Evolutionary conservation across 78 protist genomes (phyloP), one percentile per base, ranked within the genome.

Genomic region (Parvularia atlantis): DNA sequence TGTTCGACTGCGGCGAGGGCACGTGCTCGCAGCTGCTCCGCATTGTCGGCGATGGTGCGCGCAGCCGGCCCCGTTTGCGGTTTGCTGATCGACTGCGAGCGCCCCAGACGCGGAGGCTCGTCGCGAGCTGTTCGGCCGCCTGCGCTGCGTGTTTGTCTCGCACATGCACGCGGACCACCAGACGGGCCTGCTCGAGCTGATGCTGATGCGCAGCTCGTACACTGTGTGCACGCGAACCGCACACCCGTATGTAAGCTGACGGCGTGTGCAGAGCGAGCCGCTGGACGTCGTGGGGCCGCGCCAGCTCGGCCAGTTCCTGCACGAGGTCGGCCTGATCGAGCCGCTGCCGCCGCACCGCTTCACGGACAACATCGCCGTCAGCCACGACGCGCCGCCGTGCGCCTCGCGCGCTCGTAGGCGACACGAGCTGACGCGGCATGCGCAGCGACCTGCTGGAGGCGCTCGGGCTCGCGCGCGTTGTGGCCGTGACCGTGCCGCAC

Each of bases 91-190:
- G 0, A 9, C 30, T 48, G 20, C 41, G 70, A 19, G 7, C 20
- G 7, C 9, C 14, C 35, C n/a, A 86, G 24, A 24, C n/a, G n/a
- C 19, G 69, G 28, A 57, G n/a, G n/a, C n/a, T n/a, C n/a, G n/a
- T n/a, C n/a, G n/a, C n/a, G n/a, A n/a, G n/a, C n/a, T n/a, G n/a
- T n/a, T n/a, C n/a, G n/a, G n/a, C n/a, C n/a, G n/a, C n/a, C n/a
- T n/a, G n/a, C n/a, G n/a, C n/a, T 40, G 20, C 44, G 62, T 93
- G 19, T 93, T 80, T 84, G 65, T 94, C 31, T 93, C 96, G 14
- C 98, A 96, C 87, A 66, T 88, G 76, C 99, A 96, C 66, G 99
- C 97, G 19, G 99, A 96, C 82, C 99, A 96, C 73, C 91, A 89
- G 66, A 71, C 94, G 14, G 99, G 99, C n/a, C 56, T 86, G 63